Evolutionary conservation across 495 filamentous ascomycete species (phyloP), one percentile per base, ranked within the genome.

Genomic region (Pyrenula massariospora): DNA sequence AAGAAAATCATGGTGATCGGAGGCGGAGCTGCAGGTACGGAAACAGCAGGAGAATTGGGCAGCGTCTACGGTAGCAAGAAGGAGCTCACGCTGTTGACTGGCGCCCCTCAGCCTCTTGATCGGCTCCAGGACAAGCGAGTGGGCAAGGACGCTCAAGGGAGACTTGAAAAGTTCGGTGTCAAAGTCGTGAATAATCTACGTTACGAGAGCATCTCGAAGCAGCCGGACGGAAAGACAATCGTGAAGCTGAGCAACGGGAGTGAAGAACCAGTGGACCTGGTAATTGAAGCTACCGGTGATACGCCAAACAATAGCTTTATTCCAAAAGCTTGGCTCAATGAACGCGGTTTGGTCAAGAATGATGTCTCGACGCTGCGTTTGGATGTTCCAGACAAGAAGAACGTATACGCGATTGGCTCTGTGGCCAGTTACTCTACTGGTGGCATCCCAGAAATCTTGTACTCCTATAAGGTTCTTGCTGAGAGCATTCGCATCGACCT

Each of bases 261-360:
- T 24, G 55, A 22, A 12, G 54, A 58, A 20, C 58, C 42, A 1
- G 76, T 78, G 0, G 80, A 84, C 61, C 50, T 83, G 25, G 79
- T 80, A 66, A 68, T 85, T 48, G 73, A 76, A 3, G 79, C 81
- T 2, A 77, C 71, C 63, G 82, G 82, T 48, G 68, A 80, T 42
- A 53, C 65, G 1, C 76, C 80, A 55, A 84, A 84, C 68, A 73
- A 76, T 23, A 70, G 72, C 20, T 85, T 75, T 66, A 55, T 85
- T 12, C 66, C 75, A 12, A 62, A 65, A 15, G 56, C 66, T 48
- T 60, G 77, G 31, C 69, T 83, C 11, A 71, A 72, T 24, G 59
- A 64, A 3, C 55, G 54, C n/a, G 74, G 71, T 50, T 74, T 66
- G 55, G 73, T 83, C 31, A 54, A 52, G 20, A 73, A 77, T 55